Evolutionary conservation across 2,329 filamentous ascomycete species (phyloP).

Genomic region (Seiridium unicorne): DNA sequence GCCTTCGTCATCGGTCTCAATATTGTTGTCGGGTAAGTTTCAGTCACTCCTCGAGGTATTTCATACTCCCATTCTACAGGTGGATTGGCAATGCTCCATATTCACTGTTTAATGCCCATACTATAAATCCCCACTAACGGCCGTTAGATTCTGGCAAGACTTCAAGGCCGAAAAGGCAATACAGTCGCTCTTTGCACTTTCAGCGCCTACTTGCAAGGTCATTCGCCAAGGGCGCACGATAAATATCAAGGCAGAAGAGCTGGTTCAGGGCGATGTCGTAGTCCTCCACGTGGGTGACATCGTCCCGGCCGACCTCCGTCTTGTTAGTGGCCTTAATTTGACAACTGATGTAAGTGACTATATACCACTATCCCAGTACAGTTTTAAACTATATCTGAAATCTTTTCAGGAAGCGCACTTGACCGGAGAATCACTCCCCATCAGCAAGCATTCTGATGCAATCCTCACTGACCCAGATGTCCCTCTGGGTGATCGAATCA

Average conservation of each 20-base stretch:
- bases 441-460: slow-evolving; percentile 61
- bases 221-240: slow-evolving; percentile 51
- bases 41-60: neutral
- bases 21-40: slow-evolving; percentile 60
- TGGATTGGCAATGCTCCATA: too few relatives aligned
- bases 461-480: slow-evolving; percentile 52
- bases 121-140: neutral
- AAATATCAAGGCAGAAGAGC: slow-evolving; percentile 51
- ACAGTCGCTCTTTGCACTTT: slow-evolving; percentile 57
- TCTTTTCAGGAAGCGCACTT: slow-evolving; percentile 57
- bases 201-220: slow-evolving; percentile 58
- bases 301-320: slow-evolving; percentile 66
- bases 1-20: slow-evolving; percentile 65
- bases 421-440: slow-evolving; percentile 71
- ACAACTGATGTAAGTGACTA: slow-evolving; percentile 55
- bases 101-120: neutral
- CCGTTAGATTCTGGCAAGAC: slow-evolving; percentile 54
- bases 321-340: slow-evolving; percentile 68
- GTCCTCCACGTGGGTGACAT: slow-evolving; percentile 64
- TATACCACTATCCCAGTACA: neutral
- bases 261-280: slow-evolving; percentile 68
- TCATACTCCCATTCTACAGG: too few relatives aligned
- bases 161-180: slow-evolving; percentile 62
- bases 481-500: slow-evolving; percentile 67
- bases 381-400: too few relatives aligned